Evolutionary conservation across 2,329 filamentous ascomycete genomes (phyloP), one percentile per base, ranked within the genome.

Genomic region (Neopestalotiopsis sp.): DNA sequence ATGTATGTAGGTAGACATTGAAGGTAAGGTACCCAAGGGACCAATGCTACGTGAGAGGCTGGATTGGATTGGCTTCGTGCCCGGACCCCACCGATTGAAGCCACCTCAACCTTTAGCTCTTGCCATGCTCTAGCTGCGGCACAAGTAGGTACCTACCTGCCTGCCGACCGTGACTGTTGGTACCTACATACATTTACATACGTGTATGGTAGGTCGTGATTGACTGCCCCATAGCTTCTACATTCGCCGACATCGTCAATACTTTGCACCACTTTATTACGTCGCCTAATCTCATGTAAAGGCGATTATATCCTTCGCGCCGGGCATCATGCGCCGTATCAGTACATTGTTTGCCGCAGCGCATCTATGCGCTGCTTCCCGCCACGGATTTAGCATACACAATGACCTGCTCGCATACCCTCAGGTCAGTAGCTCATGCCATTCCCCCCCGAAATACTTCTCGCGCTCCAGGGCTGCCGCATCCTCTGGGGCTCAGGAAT

Each of bases 381-480:
- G 86, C 61, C 83, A 82, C 7, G 82, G 85, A 67, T 97, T 97
- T 83, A 97, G 91, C 82, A 92, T 97, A 68, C 91, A 96, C 76
- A 94, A 97, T 77, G 95, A 98, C 78, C 81, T 97, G 65, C 87
- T 97, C 68, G 94, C 94, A 20, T 94, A 92, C 81, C 95, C 95
- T 12, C 94, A 96, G 87, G 93, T 95, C 85, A 72, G 84, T 76
- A 49, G 65, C 40, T 30, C 30, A 34, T n/a, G 17, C 45, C 17
- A 1, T 9, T 17, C 1, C 66, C 53, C 61, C 20, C 17, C 13
- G 10, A 20, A 20, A 20, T n/a, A 20, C 13, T 34, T 59, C 12
- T 14, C 34, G 34, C 34, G 34, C 42, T 42, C 38, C 5, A 45
- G 53, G 40, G 34, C 42, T 38, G n/a, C 38, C 34, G 14, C 20